Evolutionary conservation across 176 grass and related monocot species (phyloP).

Genomic region (Aechmea fasciata): DNA sequence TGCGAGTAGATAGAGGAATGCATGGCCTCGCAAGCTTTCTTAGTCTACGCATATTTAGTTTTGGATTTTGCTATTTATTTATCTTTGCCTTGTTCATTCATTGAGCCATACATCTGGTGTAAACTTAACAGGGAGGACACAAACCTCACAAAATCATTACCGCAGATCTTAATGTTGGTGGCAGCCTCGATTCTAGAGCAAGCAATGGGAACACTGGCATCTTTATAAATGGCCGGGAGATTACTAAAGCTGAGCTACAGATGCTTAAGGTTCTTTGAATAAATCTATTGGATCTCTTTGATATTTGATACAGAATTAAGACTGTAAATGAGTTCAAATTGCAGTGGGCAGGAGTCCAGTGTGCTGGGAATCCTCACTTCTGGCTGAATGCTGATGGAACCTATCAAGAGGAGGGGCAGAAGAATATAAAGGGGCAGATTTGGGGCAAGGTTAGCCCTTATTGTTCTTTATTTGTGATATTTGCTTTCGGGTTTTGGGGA

Average conservation of each 20-base stretch:
- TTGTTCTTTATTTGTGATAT: conserved; percentile 6
- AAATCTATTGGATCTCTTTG: not conserved
- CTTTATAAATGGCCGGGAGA: conserved; percentile 89
- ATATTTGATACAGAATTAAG: not conserved
- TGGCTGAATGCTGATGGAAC: conserved; percentile 96
- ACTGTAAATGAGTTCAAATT: conserved; percentile 18
- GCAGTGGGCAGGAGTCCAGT: conserved; percentile 93
- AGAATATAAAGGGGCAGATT: conserved; percentile 79
- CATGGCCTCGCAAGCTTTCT: too few relatives aligned
- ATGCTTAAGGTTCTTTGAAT: conserved; percentile 71
- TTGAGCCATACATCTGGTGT: not conserved
- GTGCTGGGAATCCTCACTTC: conserved; percentile 98
- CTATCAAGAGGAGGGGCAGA: conserved; percentile 97
- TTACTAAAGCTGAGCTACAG: conserved; percentile 85
- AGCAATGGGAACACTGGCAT: conserved; percentile 90
- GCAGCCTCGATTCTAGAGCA: conserved; percentile 44
- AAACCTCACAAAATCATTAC: conserved; percentile 90
- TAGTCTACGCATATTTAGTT: too few relatives aligned
- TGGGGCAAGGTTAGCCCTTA: conserved; percentile 76
- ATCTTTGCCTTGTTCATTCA: not conserved
- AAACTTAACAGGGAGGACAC: conserved; percentile 54
- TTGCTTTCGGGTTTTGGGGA: not conserved
- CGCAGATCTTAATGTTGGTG: conserved; percentile 74
- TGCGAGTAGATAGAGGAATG: too few relatives aligned
- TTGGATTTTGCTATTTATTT: not conserved